Base-by-base conservation (phyloP, 768 basidiomycete species). In the Kwoniella botswanensis region DNA sequence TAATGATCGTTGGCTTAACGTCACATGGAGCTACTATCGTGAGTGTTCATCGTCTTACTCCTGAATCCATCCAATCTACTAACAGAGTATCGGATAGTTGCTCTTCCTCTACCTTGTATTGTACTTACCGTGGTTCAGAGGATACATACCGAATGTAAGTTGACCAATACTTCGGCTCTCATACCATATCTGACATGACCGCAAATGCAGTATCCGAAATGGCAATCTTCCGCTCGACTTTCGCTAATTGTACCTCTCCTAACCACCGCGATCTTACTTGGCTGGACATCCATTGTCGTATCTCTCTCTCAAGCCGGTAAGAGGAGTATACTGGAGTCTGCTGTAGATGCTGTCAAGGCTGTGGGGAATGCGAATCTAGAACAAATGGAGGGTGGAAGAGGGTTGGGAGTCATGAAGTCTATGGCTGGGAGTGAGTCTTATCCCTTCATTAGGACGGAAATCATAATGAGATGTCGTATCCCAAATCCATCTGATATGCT, bases 71-170 rank as follows among this genome's bases (percentile, higher is more conserved):
- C 17, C 26, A 44, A 42, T 15, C 59, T 17, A 13, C 10, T 63
- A 10, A 44, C 18, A n/a, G 0, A n/a, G 9, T 21, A 4, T 13
- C 9, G 24, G 1, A 13, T 56, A 82, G 82, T 50, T 74, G 22
- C 81, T 82, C 35, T 82, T 82, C 72, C 75, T 82, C 56, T 82
- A 82, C 67, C 76, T 82, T n/a, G 82, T 82, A 9, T 46, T 80
- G 6, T 82, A 80, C 67, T 61, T 82, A 4, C 82, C 82, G 5
- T 80, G 77, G 72, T 50, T 82, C 26, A 64, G 82, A 60, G 80
- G 82, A 2, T 80, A 80, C 52, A 79, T 81, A 18, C 82, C 82
- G 57, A 77, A 82, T 70, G 82, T 82, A 43, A 67, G 82, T 67
- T 10, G 26, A 64, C 21, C 60, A 43, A 24, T 17, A 26, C 26